phyloP scores from a whole-genome alignment of 257 asterid species.

The Nicotiana sylvestris region DNA sequence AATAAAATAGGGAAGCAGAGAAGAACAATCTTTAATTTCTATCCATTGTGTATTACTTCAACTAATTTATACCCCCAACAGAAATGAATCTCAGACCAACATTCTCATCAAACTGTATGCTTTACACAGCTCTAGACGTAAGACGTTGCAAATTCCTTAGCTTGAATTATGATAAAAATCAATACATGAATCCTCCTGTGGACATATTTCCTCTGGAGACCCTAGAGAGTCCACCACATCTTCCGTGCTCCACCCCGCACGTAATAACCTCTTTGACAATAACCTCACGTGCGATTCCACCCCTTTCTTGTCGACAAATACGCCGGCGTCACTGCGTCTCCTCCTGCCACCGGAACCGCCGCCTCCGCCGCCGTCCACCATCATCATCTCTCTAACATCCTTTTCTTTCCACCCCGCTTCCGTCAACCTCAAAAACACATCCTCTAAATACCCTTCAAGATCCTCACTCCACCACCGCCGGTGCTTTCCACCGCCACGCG shows the following conservation, averaged over 20 bases:
- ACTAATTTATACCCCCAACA: neutral
- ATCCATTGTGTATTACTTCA: neutral
- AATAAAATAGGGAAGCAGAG: neutral
- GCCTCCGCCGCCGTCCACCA: constrained; percentile 47
- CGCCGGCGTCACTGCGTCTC: neutral
- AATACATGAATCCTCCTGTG: constrained; percentile 42
- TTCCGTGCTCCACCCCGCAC: constrained; percentile 85
- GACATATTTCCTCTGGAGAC: constrained; percentile 10
- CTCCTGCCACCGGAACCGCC: neutral
- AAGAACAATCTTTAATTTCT: no score
- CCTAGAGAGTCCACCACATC: constrained; percentile 82
- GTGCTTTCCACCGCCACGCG: constrained; percentile 11
- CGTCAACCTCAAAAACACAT: constrained; percentile 48
- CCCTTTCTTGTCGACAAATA: constrained; percentile 13
- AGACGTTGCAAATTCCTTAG: neutral
- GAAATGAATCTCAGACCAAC: neutral
- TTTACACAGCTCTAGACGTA: neutral
- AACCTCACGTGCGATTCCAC: constrained; percentile 41
- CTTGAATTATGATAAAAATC: constrained; percentile 23
- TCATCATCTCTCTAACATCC: constrained; percentile 90
- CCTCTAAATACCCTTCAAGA: constrained; percentile 57
- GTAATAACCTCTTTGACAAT: constrained; percentile 42
- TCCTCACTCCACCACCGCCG: constrained; percentile 65
- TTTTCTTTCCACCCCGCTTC: constrained; percentile 90
- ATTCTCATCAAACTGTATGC: neutral